Evolutionary conservation across 148 eudicot genomes (phyloP), one percentile per base, ranked within the genome.

Genomic region (Chenopodium quinoa): DNA sequence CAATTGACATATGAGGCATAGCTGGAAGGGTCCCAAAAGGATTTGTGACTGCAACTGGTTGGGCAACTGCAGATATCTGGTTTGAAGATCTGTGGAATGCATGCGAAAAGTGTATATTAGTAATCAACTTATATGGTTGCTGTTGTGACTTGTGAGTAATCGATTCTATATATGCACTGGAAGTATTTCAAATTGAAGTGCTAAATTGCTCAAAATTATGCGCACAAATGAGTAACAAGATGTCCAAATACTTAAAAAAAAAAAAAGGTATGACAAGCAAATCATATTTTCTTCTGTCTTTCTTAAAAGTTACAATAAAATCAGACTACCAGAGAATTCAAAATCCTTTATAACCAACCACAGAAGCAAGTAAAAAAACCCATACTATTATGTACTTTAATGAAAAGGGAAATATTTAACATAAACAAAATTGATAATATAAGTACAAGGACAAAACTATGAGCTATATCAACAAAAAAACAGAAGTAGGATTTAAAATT

Each of bases 21-120:
- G 98, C 91, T 72, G 99, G 99, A 77, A 96, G 88, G 75, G 89
- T 91, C 79, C 99, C 99, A 89, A 96, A 96, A 47, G 99, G 99
- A 87, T 94, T 94, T 79, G 91, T 84, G 62, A 91, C 87, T 58
- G 91, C 88, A 37, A 81, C 87, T 44, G 90, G 88, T 79, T 90
- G 99, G 32, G 82, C 86, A 77, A 89, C 85, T 23, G 86, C 88
- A 62, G 92, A 22, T 85, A 79, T 85, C 86, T 90, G 99, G 82
- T 80, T 74, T 63, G 86, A 82, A 76, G 92, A 72, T 84, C 95
- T 94, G 91, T 79, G 47, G 75, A 76, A 88, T 75, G 75, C 31
- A 63, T 75, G 56, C 20, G 52, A 63, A n/a, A 71, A 40, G 27
- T 0, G 14, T 77, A 70, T 13, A 52, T 66, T 25, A 25, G 72